phyloP scores from a whole-genome alignment of 2,329 filamentous ascomycete genomes.

The Clonostachys byssicola region DNA sequence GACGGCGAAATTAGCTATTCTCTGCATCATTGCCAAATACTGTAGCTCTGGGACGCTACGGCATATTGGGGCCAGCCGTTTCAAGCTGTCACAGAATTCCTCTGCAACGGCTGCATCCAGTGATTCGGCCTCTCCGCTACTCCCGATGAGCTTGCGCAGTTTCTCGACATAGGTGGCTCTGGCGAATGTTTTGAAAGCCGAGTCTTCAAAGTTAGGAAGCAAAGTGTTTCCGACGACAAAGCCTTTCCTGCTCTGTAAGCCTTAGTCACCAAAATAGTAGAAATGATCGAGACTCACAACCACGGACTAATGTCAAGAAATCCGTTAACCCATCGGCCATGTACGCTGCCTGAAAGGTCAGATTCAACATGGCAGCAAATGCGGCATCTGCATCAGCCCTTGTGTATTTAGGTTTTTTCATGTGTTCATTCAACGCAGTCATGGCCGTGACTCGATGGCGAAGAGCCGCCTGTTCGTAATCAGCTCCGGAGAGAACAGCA shows the following conservation, averaged over 20 bases:
- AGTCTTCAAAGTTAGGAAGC: conserved; percentile 9
- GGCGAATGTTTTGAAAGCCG: conserved; percentile 16
- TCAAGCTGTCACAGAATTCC: conserved; percentile 19
- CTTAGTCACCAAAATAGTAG: neutral
- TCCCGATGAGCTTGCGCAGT: conserved; percentile 12
- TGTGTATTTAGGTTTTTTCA: conserved; percentile 18
- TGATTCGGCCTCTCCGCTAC: conserved; percentile 2
- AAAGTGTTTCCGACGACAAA: conserved; percentile 16
- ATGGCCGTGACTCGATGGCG: conserved; percentile 31
- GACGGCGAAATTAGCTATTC: conserved; percentile 14
- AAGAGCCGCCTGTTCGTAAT: conserved; percentile 19
- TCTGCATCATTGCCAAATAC: conserved; percentile 22
- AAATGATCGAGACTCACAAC: conserved; percentile 17
- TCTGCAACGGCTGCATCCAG: conserved; percentile 12
- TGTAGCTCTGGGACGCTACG: conserved; percentile 19
- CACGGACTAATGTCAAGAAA: conserved; percentile 29
- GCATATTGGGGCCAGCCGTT: conserved; percentile 19
- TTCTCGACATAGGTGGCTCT: conserved; percentile 18
- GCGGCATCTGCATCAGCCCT: conserved; percentile 26
- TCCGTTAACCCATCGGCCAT: conserved; percentile 32
- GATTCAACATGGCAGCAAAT: conserved; percentile 26
- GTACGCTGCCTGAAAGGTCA: conserved; percentile 30
- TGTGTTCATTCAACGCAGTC: conserved; percentile 21
- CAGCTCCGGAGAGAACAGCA: conserved; percentile 12
- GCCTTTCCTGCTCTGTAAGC: conserved; percentile 7